Percentiles rank a stretch among this genome's conserved stretches.
phyloP scores from a whole-genome alignment of 2,329 filamentous ascomycete species.

The Colletotrichum euphorbiae region DNA sequence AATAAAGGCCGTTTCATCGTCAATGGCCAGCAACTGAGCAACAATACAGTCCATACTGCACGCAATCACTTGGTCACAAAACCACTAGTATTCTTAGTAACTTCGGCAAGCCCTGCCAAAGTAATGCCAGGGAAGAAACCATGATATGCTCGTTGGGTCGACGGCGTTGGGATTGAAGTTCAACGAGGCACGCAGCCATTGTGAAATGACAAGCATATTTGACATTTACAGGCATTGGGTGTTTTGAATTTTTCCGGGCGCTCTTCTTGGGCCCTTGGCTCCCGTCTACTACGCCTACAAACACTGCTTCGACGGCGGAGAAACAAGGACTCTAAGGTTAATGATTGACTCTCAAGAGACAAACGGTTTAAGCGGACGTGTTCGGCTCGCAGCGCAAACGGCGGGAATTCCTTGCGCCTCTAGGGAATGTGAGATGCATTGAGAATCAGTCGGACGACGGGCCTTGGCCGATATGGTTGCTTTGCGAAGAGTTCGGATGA shows the following conservation, averaged over 20 bases:
- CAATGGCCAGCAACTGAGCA: background rate
- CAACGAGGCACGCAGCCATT: too few species aligned
- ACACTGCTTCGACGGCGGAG: slow-evolving; percentile 15
- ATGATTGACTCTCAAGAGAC: background rate
- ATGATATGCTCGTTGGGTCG: too few species aligned
- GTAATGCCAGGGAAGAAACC: too few species aligned
- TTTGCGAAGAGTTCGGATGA: slow-evolving; percentile 23
- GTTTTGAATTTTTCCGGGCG: background rate
- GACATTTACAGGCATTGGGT: background rate
- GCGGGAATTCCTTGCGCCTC: slow-evolving; percentile 11
- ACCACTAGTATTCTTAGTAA: too few species aligned
- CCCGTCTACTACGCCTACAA: background rate
- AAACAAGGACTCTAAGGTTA: slow-evolving; percentile 29
- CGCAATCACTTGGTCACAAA: too few species aligned
- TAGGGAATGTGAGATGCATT: slow-evolving; percentile 7
- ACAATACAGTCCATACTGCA: background rate
- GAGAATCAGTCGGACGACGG: slow-evolving; percentile 12
- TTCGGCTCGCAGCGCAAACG: slow-evolving; percentile 11
- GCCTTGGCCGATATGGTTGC: slow-evolving; percentile 12
- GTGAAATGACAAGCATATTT: background rate
- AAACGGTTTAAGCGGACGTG: background rate
- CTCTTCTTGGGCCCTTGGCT: slow-evolving; percentile 9
- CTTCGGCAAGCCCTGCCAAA: too few species aligned
- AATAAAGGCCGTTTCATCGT: slow-evolving; percentile 5
- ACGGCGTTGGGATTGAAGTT: too few species aligned